Base-by-base conservation (phyloP, 768 basidiomycete genomes). In the Pleurotus citrinopileatus region DNA sequence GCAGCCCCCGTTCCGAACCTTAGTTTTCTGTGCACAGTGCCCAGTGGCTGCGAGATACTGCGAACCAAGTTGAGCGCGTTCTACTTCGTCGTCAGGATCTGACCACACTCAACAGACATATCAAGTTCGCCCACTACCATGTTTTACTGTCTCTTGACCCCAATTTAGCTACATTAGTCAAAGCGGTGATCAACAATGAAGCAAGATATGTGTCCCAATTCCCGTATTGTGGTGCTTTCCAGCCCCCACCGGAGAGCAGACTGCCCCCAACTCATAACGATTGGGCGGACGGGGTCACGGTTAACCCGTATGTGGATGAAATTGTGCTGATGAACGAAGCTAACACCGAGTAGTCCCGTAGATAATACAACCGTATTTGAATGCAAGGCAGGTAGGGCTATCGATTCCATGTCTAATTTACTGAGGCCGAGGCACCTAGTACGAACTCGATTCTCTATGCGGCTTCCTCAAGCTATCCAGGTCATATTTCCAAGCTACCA, bases 1-100 rank as follows among this genome's bases (percentile, higher is more conserved):
- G 7, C 17, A 20, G 17, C 26, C 23, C 4, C 19, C 17, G 36
- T 28, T 13, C n/a, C 23, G 7, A 12, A 15, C 20, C 4, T 29
- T 45, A 29, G 48, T 62, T 28, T 64, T 29, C 32, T 34, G 22
- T 54, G 36, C 44, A 28, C 55, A 91, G 88, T 27, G 89, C 89
- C 2, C 89, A 91, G 62, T 91, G 89, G 89, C 74, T 91, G 32
- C 84, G 89, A 46, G 89, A 91, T 63, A 88, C 89, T 19, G 86
- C 82, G 22, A 91, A 91, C 63, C 88, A 89, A 70, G 86, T 84
- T 22, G 52, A 25, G 68, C 61, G 27, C 26, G 12, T 23, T 4
- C n/a, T n/a, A n/a, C n/a, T n/a, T n/a, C n/a, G n/a, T n/a, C n/a
- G n/a, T n/a, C n/a, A n/a, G n/a, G n/a, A n/a, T n/a, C n/a, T n/a